phyloP scores from a whole-genome alignment of 805 yeast genomes.

The Saccharomyces paradoxus region DNA sequence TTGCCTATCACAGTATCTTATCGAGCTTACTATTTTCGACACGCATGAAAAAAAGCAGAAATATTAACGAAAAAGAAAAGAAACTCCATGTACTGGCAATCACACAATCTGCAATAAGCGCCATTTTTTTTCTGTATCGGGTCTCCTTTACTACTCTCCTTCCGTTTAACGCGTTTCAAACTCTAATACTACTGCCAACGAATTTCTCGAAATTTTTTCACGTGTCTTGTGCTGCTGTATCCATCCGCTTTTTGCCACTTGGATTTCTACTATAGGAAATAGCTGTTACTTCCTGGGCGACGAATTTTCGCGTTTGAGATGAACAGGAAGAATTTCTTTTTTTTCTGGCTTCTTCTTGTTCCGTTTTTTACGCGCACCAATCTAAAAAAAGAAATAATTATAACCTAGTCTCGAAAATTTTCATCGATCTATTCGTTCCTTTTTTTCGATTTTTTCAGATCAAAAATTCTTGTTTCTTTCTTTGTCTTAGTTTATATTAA shows the following conservation, averaged over 20 bases:
- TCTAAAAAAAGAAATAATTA: background rate
- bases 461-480: background rate
- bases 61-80: background rate
- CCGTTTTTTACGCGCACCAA: background rate
- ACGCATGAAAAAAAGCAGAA: background rate
- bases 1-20: background rate
- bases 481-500: background rate
- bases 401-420: background rate
- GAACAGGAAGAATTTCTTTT: background rate
- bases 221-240: background rate
- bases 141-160: background rate
- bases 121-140: background rate
- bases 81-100: background rate
- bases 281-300: background rate
- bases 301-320: background rate
- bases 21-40: background rate
- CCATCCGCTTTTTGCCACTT: background rate
- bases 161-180: background rate
- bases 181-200: background rate
- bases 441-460: background rate
- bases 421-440: background rate
- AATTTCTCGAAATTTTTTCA: background rate
- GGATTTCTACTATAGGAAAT: background rate
- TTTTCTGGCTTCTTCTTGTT: background rate
- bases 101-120: background rate